Percentiles rank a stretch among this genome's conserved stretches.
Evolutionary conservation across 2,329 filamentous ascomycete species (phyloP).

Genomic region (Ophiosphaerella herpotricha): DNA sequence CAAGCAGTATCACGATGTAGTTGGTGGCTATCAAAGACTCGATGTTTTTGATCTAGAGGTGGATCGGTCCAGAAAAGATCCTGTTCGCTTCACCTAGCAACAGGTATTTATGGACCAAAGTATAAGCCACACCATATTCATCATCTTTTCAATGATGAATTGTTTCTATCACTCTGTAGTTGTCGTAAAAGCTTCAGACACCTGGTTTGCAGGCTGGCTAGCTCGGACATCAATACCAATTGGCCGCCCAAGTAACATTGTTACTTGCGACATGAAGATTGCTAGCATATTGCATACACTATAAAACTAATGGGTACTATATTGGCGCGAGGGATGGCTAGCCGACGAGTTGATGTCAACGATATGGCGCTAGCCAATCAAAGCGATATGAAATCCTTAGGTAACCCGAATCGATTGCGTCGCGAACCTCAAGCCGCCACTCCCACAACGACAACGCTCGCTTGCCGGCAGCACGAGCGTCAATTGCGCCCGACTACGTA

Average conservation of each 20-base stretch:
- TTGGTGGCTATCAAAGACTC: constrained; percentile 60
- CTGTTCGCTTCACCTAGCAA: constrained; percentile 6
- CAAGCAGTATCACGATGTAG: constrained; percentile 63
- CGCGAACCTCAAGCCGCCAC: constrained; percentile 38
- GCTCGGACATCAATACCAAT: too few species aligned
- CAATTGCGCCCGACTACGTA: constrained; percentile 44
- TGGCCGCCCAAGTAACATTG: too few species aligned
- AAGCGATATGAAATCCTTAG: constrained; percentile 17
- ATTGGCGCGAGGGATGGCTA: too few species aligned
- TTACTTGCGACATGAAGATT: too few species aligned
- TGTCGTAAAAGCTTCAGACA: too few species aligned
- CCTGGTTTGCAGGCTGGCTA: too few species aligned
- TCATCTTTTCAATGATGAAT: background rate
- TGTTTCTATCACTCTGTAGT: too few species aligned
- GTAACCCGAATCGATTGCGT: constrained; percentile 19
- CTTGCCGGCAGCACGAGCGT: constrained; percentile 35
- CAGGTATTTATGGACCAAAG: background rate
- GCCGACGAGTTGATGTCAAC: constrained; percentile 25
- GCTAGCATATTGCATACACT: too few species aligned
- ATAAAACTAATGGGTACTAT: too few species aligned
- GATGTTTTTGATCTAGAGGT: constrained; percentile 60
- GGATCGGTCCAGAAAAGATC: constrained; percentile 38
- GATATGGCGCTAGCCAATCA: constrained; percentile 25
- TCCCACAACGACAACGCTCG: constrained; percentile 32
- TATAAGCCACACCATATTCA: background rate